Conservation (phyloP, 306 rosid species). For the Alnus glutinosa region DNA sequence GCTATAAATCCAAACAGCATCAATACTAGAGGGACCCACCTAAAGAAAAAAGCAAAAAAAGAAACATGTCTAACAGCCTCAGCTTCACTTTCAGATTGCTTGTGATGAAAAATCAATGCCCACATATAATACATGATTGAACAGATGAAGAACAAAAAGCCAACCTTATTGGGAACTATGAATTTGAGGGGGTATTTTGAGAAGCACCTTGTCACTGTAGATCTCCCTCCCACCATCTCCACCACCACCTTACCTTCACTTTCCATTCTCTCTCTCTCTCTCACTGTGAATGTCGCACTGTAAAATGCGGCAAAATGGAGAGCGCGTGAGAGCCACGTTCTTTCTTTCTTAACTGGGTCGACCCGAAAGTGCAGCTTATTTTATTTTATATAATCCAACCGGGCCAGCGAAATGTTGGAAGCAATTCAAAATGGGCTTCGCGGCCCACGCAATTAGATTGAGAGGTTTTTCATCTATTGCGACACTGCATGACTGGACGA, state of each 20-base stretch:
- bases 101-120: slow-evolving; percentile 5
- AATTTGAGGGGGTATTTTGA: slow-evolving; percentile 88
- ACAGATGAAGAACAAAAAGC: neutral
- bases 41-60: slow-evolving; percentile 28
- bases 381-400: too few species aligned
- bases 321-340: neutral
- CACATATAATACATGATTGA: neutral
- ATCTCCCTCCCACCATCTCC: slow-evolving; percentile 75
- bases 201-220: slow-evolving; percentile 63
- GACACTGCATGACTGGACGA: neutral
- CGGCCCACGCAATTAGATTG: too few species aligned
- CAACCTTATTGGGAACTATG: slow-evolving; percentile 79
- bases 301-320: neutral
- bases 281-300: neutral
- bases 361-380: too few species aligned
- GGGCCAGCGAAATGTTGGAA: neutral
- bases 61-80: slow-evolving; percentile 9
- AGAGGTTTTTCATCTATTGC: too few species aligned
- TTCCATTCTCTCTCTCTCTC: slow-evolving; percentile 33
- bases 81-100: slow-evolving; percentile 7
- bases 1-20: slow-evolving; percentile 83
- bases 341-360: neutral
- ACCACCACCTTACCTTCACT: slow-evolving; percentile 51
- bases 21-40: slow-evolving; percentile 78
- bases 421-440: too few species aligned